Evolutionary conservation across 768 basidiomycete genomes (phyloP).

Genomic region (Naematelia encephala): DNA sequence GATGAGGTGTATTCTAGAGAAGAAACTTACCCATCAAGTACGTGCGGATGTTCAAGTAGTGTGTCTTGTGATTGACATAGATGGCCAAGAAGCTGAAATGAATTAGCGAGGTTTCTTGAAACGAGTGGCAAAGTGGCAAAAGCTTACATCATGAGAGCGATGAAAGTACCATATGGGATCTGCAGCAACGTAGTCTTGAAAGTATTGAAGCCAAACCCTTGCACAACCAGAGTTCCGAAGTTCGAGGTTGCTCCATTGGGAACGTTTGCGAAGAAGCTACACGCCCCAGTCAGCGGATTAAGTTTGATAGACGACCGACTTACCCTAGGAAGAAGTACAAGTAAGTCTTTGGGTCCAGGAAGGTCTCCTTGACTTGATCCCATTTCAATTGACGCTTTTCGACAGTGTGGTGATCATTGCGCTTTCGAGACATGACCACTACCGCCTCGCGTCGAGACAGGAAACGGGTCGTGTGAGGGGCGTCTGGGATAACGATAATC

Average conservation of each 20-base stretch:
- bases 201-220: slow-evolving; percentile 30
- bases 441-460: slow-evolving; percentile 43
- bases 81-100: slow-evolving; percentile 21
- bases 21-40: slow-evolving; percentile 26
- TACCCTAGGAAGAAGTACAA: slow-evolving; percentile 47
- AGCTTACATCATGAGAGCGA: slow-evolving; percentile 28
- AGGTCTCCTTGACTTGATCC: slow-evolving; percentile 35
- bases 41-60: slow-evolving; percentile 33
- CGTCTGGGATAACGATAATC: slow-evolving; percentile 42
- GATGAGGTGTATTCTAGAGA: too few species aligned
- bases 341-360: slow-evolving; percentile 42
- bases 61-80: slow-evolving; percentile 31
- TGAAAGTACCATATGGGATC: slow-evolving; percentile 39
- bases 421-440: slow-evolving; percentile 43
- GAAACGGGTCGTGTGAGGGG: slow-evolving; percentile 41
- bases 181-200: slow-evolving; percentile 33
- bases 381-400: slow-evolving; percentile 43
- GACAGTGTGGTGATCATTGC: slow-evolving; percentile 47
- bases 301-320: neutral
- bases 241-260: slow-evolving; percentile 43
- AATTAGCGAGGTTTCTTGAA: neutral
- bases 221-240: slow-evolving; percentile 35
- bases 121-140: neutral
- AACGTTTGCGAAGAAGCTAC: slow-evolving; percentile 37
- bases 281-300: too few species aligned